phyloP scores from a whole-genome alignment of 129 eudicot species.

The Flaveria robusta region DNA sequence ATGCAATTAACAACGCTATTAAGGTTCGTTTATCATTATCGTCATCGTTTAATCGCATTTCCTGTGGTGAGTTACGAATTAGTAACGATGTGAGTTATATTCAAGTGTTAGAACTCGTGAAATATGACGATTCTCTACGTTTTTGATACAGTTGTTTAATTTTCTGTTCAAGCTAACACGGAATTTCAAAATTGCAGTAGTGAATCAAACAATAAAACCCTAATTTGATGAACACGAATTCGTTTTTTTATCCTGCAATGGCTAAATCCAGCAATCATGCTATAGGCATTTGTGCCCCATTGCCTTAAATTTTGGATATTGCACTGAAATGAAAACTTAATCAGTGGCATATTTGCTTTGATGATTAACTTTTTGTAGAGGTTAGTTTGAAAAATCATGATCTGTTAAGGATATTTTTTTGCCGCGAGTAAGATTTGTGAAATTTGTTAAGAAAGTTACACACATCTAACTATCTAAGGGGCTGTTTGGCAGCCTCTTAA shows the following conservation, averaged over 20 bases:
- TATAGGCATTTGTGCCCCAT: not conserved
- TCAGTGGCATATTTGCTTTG: not conserved
- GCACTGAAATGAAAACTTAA: not conserved
- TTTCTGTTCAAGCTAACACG: not conserved
- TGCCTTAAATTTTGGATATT: not conserved
- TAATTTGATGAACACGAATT: not conserved
- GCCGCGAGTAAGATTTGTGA: not conserved
- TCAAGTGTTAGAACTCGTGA: not conserved
- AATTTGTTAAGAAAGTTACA: slow-evolving; percentile 15
- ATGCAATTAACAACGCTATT: slow-evolving; percentile 67
- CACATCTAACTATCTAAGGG: too few relatives aligned
- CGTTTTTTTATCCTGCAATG: not conserved
- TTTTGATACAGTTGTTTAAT: not conserved
- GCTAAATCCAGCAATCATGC: not conserved
- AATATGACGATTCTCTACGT: not conserved
- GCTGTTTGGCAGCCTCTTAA: too few relatives aligned
- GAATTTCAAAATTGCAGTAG: not conserved
- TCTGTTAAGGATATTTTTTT: not conserved
- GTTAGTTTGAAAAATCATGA: not conserved
- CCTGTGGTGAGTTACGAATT: not conserved
- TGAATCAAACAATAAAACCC: not conserved
- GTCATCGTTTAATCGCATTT: not conserved
- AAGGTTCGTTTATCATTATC: slow-evolving; percentile 45
- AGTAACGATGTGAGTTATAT: not conserved
- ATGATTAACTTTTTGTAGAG: not conserved